phyloP scores from a whole-genome alignment of 2,329 filamentous ascomycete genomes.

The Passalora sequoiae region DNA sequence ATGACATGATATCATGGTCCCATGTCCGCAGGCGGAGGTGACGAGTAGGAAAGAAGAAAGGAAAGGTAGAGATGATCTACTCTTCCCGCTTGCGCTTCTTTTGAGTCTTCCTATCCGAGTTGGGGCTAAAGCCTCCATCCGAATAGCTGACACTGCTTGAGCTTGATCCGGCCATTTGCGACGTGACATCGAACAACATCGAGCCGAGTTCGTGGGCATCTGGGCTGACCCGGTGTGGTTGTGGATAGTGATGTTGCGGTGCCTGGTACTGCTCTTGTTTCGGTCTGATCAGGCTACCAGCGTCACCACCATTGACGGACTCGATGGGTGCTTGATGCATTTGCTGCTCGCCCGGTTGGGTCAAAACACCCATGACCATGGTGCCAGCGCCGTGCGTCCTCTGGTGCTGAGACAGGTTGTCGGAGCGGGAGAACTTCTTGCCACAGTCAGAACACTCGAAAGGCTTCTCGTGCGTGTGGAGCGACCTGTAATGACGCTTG shows the following conservation, averaged over 20 bases:
- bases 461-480: constrained; percentile 97
- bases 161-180: constrained; percentile 61
- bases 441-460: constrained; percentile 97
- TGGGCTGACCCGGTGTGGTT: constrained; percentile 30
- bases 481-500: constrained; percentile 96
- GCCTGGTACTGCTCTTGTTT: constrained; percentile 31
- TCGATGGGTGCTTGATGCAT: constrained; percentile 30
- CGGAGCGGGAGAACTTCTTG: constrained; percentile 97
- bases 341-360: constrained; percentile 26
- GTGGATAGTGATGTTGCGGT: constrained; percentile 20
- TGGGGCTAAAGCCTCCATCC: constrained; percentile 23
- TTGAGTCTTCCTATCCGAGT: constrained; percentile 30
- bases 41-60: not conserved
- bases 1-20: constrained; percentile 5
- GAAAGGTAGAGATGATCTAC: constrained; percentile 18
- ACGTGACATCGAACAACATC: constrained; percentile 71
- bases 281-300: constrained; percentile 32
- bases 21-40: constrained; percentile 2
- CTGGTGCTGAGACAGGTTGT: constrained; percentile 94
- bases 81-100: constrained; percentile 44
- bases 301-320: constrained; percentile 33
- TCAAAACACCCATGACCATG: constrained; percentile 80
- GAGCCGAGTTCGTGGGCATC: constrained; percentile 66
- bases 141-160: constrained; percentile 37
- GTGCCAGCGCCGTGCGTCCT: constrained; percentile 87